Evolutionary conservation across 805 yeast species (phyloP).

Genomic region (Jamesozyma spencerorum): DNA sequence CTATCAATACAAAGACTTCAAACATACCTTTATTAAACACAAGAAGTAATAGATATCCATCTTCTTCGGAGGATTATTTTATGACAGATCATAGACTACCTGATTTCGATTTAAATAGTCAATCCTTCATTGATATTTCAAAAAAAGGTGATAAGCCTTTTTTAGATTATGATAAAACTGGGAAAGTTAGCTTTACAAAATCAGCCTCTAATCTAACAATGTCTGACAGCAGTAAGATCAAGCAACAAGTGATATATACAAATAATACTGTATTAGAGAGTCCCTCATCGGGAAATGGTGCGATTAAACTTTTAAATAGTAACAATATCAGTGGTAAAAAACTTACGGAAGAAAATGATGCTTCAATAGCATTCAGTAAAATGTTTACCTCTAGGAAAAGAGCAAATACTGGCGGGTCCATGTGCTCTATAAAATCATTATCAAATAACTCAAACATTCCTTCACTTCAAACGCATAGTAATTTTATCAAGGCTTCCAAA

Average conservation of each 20-base stretch:
- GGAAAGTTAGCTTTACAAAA: no score
- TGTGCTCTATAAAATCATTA: slow-evolving; percentile 19
- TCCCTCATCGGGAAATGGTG: slow-evolving; percentile 5
- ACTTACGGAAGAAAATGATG: slow-evolving; percentile 25
- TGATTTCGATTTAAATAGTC: neutral
- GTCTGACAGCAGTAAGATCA: no score
- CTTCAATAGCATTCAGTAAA: slow-evolving; percentile 30
- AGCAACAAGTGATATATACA: neutral
- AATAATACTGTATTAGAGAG: neutral
- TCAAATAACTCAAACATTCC: slow-evolving; percentile 1
- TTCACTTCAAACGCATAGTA: neutral
- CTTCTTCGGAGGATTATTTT: neutral
- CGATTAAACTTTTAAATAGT: neutral
- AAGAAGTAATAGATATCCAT: neutral
- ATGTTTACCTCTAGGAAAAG: slow-evolving; percentile 25
- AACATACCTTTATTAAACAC: slow-evolving; percentile 7
- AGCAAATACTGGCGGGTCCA: slow-evolving; percentile 26
- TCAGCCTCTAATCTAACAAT: no score
- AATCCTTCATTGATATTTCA: neutral
- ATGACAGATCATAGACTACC: no score
- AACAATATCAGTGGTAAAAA: neutral
- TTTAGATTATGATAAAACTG: no score
- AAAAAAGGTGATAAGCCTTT: no score
- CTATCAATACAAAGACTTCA: slow-evolving; percentile 2
- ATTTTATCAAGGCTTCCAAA: slow-evolving; percentile 7